phyloP scores from a whole-genome alignment of 768 basidiomycete species.

The Sutorius australiensis region DNA sequence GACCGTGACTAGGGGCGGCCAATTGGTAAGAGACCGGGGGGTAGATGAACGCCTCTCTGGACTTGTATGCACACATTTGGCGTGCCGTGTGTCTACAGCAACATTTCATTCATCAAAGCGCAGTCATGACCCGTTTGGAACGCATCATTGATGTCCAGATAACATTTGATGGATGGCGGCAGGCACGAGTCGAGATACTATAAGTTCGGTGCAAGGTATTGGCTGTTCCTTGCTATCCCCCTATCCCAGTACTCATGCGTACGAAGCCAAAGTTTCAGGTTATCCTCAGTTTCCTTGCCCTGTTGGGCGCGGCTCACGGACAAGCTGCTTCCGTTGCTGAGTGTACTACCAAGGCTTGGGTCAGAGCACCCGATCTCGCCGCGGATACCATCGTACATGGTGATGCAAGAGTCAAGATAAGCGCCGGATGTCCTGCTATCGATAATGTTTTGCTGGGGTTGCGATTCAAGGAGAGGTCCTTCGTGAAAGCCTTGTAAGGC shows the following conservation, averaged over 20 bases:
- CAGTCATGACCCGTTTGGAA: too few species aligned
- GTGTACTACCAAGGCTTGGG: constrained; percentile 13
- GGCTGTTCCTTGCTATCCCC: background rate
- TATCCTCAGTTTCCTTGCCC: constrained; percentile 1
- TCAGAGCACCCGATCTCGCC: constrained; percentile 19
- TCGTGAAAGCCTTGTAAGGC: constrained; percentile 11
- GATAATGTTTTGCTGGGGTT: constrained; percentile 7
- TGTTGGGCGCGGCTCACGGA: background rate
- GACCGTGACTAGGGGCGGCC: background rate
- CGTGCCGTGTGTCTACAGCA: too few species aligned
- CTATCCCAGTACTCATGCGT: background rate
- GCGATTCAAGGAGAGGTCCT: constrained; percentile 20
- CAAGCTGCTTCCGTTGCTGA: background rate
- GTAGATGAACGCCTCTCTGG: background rate
- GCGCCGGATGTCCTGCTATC: constrained; percentile 9
- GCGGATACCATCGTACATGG: constrained; percentile 11
- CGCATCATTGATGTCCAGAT: too few species aligned
- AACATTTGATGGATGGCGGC: too few species aligned
- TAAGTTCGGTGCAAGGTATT: background rate
- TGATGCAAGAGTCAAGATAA: constrained; percentile 15
- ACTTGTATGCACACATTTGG: background rate
- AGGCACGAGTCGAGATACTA: background rate
- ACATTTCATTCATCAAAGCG: too few species aligned
- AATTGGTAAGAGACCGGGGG: background rate
- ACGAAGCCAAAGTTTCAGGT: background rate